These are phyloP conservation scores for Hypericum androsaemum DNA, from an alignment of 345 rosid genomes.

Conservation along the genomic window DNA sequence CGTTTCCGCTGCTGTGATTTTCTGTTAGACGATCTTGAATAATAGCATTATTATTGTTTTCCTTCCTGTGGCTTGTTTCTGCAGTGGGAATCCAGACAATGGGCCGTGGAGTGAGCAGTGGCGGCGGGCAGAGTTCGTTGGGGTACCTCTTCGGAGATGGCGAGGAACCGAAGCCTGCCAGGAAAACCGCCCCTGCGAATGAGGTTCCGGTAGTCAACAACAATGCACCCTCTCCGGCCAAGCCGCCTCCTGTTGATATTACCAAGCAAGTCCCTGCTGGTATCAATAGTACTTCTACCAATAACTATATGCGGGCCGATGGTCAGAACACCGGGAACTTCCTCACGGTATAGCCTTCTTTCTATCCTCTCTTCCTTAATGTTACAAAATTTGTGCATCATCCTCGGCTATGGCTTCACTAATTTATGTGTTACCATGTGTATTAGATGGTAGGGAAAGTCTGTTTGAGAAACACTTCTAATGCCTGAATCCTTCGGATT, in stretches of 20 bases:
- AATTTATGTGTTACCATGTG: no score
- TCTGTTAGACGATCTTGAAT: no score
- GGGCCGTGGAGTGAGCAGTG: conserved; percentile 77
- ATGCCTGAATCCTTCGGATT: no score
- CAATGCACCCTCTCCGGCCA: conserved; percentile 21
- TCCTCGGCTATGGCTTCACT: background rate
- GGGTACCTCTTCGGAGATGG: conserved; percentile 70
- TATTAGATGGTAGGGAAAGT: no score
- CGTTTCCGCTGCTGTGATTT: no score
- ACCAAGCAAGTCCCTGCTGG: conserved; percentile 61
- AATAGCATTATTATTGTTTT: no score
- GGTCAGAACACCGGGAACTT: conserved; percentile 82
- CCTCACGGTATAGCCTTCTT: conserved; percentile 41
- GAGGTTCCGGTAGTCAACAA: conserved; percentile 24
- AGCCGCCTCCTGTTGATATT: conserved; percentile 36
- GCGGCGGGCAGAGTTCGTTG: conserved; percentile 85
- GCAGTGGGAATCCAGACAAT: conserved; percentile 16
- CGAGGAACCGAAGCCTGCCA: conserved; percentile 60
- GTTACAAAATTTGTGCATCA: background rate
- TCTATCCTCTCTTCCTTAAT: background rate
- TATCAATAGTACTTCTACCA: conserved; percentile 42
- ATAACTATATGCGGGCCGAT: conserved; percentile 72
- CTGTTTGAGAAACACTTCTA: no score
- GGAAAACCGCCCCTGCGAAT: conserved; percentile 21
- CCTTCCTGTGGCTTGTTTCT: no score